Conservation (phyloP, 169 alveolate species). For the Plasmodium ovale region DNA sequence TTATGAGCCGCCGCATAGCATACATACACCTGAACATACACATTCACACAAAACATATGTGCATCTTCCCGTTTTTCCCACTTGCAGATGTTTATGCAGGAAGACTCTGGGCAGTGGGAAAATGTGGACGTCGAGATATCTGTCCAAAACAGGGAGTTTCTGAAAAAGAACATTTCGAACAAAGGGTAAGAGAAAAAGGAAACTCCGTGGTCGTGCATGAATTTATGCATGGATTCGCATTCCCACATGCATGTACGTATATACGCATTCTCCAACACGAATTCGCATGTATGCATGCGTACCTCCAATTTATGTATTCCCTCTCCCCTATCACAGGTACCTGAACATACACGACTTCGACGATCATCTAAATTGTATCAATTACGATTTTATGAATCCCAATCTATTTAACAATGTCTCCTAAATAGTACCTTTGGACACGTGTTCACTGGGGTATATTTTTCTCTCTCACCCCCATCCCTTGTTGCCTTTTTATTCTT, state of each 20-base stretch:
- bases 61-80: neutral
- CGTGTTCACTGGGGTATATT: too few species aligned
- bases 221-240: too few species aligned
- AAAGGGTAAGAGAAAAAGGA: neutral
- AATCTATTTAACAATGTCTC: conserved; percentile 41
- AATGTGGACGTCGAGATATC: conserved; percentile 11
- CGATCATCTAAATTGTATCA: conserved; percentile 65
- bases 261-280: neutral
- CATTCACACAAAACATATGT: too few species aligned
- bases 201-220: neutral
- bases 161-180: conserved; percentile 40
- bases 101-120: conserved; percentile 32
- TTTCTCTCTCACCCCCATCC: too few species aligned
- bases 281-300: neutral
- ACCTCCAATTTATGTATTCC: neutral
- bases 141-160: conserved; percentile 28
- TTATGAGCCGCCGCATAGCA: neutral
- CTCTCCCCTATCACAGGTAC: conserved; percentile 19
- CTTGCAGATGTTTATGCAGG: conserved; percentile 41
- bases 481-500: too few species aligned
- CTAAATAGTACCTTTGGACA: too few species aligned
- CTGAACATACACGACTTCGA: conserved; percentile 61
- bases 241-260: too few species aligned
- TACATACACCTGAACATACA: too few species aligned
- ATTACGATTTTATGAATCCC: conserved; percentile 67